Conservation (phyloP, 768 basidiomycete genomes). For the Rhodosporidiobolus sp. region DNA sequence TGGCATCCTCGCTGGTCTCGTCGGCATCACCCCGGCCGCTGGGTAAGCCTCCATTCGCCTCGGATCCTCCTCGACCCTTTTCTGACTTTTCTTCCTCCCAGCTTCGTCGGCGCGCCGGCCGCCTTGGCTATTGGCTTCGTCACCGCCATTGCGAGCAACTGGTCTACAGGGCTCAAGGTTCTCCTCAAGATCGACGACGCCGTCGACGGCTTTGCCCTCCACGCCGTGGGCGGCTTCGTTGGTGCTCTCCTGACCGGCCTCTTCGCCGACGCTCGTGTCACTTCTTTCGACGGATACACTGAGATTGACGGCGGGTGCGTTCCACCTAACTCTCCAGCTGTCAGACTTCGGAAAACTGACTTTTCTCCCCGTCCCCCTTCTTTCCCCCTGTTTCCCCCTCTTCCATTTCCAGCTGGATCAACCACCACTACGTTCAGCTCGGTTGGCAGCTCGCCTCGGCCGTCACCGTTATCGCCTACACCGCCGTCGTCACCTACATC, state of each 20-base stretch:
- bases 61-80: neutral
- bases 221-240: constrained; percentile 78
- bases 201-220: constrained; percentile 87
- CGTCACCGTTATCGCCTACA: constrained; percentile 59
- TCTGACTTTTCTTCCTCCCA: constrained; percentile 66
- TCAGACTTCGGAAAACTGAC: neutral
- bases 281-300: constrained; percentile 68
- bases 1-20: constrained; percentile 78
- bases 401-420: constrained; percentile 60
- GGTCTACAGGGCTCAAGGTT: constrained; percentile 59
- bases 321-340: neutral
- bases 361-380: constrained; percentile 42
- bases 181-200: constrained; percentile 62
- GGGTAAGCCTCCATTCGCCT: neutral
- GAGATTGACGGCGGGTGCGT: constrained; percentile 56
- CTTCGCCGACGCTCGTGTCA: constrained; percentile 66
- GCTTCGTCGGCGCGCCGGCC: constrained; percentile 73
- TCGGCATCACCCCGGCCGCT: constrained; percentile 19
- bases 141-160: constrained; percentile 71
- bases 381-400: neutral
- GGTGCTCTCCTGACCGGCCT: constrained; percentile 62
- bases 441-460: constrained; percentile 72
- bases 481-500: constrained; percentile 47
- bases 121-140: constrained; percentile 72
- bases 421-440: constrained; percentile 71